Base-by-base conservation (phyloP, 2,329 filamentous ascomycete genomes). In the Zasmidium cellare region DNA sequence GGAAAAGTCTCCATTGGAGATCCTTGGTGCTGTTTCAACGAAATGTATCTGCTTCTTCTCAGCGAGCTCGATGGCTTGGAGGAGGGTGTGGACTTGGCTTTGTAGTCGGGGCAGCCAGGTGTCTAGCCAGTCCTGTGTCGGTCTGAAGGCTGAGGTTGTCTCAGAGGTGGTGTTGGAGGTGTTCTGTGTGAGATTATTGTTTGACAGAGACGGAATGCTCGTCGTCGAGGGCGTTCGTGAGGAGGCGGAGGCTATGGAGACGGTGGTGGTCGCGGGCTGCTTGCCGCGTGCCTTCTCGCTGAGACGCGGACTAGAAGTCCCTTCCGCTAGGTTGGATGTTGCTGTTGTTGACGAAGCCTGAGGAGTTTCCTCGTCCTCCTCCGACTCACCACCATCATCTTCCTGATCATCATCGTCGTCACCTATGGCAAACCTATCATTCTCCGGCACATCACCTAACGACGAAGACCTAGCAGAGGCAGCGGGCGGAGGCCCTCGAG, bases 211-310 rank as follows among this genome's bases (percentile, higher is more conserved):
- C 86, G 57, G 81, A 84, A 97, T 80, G 68, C 91, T 96, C 1
- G 90, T 90, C 24, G 87, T 90, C 16, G 67, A 70, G 73, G 92
- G 96, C 70, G 94, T 96, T 70, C 96, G 92, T 45, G 68, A 71
- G n/a, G n/a, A n/a, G 2, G 64, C 60, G 14, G 62, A 58, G 19
- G 50, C 55, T 18, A 93, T 60, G 18, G 62, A 59, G 16, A 93
- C 44, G 3, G 19, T 88, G 82, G 1, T 90, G 89, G n/a, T n/a
- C n/a, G 12, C 91, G 24, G 93, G 94, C 86, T 96, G 91, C 75
- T 99, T 99, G 7, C 94, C 94, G 51, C 94, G 83, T 16, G 94
- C 94, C 74, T 97, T 99, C 75, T 97, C 94, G 19, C 93, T 97
- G 90, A 97, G 96, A 55, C 92, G 58, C 35, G 51, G 44, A 28